Base-by-base conservation (phyloP, 1,284 basidiomycete species). In the Apiotrichum akiyoshidainum region DNA sequence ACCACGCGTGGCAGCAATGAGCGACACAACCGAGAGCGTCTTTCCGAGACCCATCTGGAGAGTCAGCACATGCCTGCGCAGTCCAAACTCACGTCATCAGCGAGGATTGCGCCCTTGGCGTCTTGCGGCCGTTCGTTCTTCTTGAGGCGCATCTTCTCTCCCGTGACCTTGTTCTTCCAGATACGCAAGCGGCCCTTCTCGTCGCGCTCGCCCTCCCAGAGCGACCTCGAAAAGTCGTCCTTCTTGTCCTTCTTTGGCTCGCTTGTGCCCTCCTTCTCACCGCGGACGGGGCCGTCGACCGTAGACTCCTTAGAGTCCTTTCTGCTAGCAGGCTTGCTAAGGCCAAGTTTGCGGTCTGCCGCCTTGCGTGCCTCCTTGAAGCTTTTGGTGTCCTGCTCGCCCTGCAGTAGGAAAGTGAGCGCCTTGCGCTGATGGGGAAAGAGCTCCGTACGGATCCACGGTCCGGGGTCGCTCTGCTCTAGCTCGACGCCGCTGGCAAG, bases 381-480 rank as follows among this genome's bases (percentile, higher is more conserved):
- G 34, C 68, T 66, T 17, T 68, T 65, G 44, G 62, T 66, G 55
- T 79, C 78, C 46, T 73, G 68, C 77, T 99, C 96, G 42, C 94
- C 85, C 69, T 95, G 91, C n/a, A 98, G 82, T 50, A 99, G 80
- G 78, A 99, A 99, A 0, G 94, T 92, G 22, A 99, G 82, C 22
- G 94, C 96, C 77, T 96, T 95, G 80, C 95, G 95, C 80, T 99
- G 96, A 80, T 99, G 96, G 17, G 93, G 90, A 77, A 98, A 98
- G 10, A 99, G 81, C 46, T 79, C 83, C n/a, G 96, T 96, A 39
- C 86, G 87, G 61, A 99, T 86, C 69, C 92, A 86, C n/a, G 84
- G 78, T 89, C 89, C 81, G 55, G 93, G 85, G 73, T 93, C 87
- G 16, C 89, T 90, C 76, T 95, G 90, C 16, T 81, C 79, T 22